A percentile compares a stretch with the other conserved stretches of the same genome.
phyloP scores from a whole-genome alignment of 495 filamentous ascomycete species.

The Aspergillus sclerotiicarbonarius region DNA sequence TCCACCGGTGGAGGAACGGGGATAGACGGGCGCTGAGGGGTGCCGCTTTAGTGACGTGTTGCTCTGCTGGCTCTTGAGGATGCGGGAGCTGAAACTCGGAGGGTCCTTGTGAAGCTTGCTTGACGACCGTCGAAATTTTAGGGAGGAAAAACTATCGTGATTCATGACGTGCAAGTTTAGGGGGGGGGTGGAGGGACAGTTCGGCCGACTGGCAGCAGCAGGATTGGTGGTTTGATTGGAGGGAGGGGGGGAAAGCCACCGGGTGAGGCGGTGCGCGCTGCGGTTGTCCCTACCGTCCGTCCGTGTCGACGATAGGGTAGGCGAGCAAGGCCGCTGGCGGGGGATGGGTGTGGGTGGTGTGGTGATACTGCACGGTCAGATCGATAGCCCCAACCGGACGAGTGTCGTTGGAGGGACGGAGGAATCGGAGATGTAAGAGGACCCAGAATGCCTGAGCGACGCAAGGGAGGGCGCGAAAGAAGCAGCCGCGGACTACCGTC shows the following conservation, averaged over 20 bases:
- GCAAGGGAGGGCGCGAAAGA: slow-evolving; percentile 25
- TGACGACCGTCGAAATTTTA: slow-evolving; percentile 48
- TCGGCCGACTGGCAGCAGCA: slow-evolving; percentile 17
- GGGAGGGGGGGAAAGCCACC: slow-evolving; percentile 26
- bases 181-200: slow-evolving; percentile 19
- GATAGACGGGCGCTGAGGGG: slow-evolving; percentile 64
- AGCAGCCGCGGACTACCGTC: slow-evolving; percentile 21
- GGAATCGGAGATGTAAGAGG: slow-evolving; percentile 23
- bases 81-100: slow-evolving; percentile 43
- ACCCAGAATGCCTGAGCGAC: slow-evolving; percentile 21
- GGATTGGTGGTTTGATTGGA: slow-evolving; percentile 23
- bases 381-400: slow-evolving; percentile 17
- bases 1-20: slow-evolving; percentile 39
- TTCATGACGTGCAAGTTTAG: slow-evolving; percentile 40
- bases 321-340: slow-evolving; percentile 3
- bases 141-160: slow-evolving; percentile 40
- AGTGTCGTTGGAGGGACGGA: slow-evolving; percentile 15
- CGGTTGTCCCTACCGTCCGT: slow-evolving; percentile 21
- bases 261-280: slow-evolving; percentile 28
- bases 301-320: slow-evolving; percentile 12
- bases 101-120: slow-evolving; percentile 51
- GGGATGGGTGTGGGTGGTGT: slow-evolving; percentile 6
- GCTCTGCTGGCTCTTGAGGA: slow-evolving; percentile 47
- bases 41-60: slow-evolving; percentile 59
- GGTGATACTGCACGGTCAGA: slow-evolving; percentile 25